Base-by-base conservation (phyloP, 768 basidiomycete genomes). In the Phallus indusiatus region DNA sequence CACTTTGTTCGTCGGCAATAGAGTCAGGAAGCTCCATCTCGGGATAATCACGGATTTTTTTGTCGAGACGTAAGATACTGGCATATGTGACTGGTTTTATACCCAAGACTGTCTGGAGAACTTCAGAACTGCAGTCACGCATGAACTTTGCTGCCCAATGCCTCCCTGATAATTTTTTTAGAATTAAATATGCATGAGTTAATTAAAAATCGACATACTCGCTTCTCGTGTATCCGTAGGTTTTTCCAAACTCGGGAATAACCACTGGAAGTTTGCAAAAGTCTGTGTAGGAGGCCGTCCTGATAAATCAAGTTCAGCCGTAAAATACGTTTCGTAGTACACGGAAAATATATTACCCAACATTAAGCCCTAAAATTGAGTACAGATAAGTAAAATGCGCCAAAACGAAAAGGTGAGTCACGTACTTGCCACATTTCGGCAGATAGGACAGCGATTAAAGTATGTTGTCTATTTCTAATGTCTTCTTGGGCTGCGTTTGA, bases 361-460 rank as follows among this genome's bases (percentile, higher is more conserved):
- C 42, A 42, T 42, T 12, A 42, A n/a, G n/a, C 42, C 9, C 42
- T 42, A 10, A 14, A 42, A 11, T n/a, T 3, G 42, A 42, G n/a
- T 42, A 4, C 12, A 42, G 9, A n/a, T 42, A 14, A n/a, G 42
- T 42, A 4, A 14, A 42, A 42, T 42, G n/a, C 12, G 4, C 12
- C 42, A 2, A 10, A 14, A n/a, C n/a, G n/a, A 42, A 42, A 42
- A 42, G 2, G 18, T 34, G 11, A 51, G 4, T 20, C 28, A 35
- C 56, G 12, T 16, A 51, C 56, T 47, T 51, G 56, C 56, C 56
- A 58, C 20, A 42, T 51, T 52, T 58, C 56, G 4, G n/a, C 22
- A 16, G 48, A 58, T 24, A 58, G n/a, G 8, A 58, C 56, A 18
- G 56, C 35, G 20, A 58, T 35, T 21, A 58, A 21, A 12, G 49